Evolutionary conservation across 345 rosid genomes (phyloP).

Genomic region (Rubroshorea leprosula): DNA sequence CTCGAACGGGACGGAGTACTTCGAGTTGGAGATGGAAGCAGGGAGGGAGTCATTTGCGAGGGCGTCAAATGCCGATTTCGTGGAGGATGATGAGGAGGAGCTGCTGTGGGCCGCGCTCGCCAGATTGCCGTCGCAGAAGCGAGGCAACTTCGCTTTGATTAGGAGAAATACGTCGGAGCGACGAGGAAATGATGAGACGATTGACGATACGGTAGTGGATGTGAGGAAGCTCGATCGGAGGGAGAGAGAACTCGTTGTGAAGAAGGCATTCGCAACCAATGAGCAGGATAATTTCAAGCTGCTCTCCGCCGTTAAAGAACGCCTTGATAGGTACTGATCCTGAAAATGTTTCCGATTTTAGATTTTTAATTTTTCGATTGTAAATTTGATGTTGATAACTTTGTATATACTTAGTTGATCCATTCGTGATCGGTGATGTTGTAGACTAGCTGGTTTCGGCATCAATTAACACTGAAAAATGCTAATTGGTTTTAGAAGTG

Average conservation of each 20-base stretch:
- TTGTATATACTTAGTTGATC: too few species aligned
- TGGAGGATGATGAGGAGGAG: conserved; percentile 68
- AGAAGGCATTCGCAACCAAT: conserved; percentile 75
- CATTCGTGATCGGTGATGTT: too few species aligned
- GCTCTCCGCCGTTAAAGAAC: conserved; percentile 68
- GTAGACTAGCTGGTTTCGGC: too few species aligned
- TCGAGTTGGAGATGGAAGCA: conserved; percentile 59
- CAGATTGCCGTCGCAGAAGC: conserved; percentile 61
- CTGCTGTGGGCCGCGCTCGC: conserved; percentile 70
- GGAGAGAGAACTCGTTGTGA: conserved; percentile 61
- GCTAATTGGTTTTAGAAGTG: too few species aligned
- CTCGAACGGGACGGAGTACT: conserved; percentile 70
- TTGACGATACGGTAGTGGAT: conserved; percentile 47
- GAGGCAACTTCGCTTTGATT: conserved; percentile 38
- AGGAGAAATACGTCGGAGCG: conserved; percentile 33
- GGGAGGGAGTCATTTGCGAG: conserved; percentile 49
- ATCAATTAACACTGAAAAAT: too few species aligned
- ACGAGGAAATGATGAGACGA: conserved; percentile 5
- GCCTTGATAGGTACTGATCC: conserved; percentile 47
- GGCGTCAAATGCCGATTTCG: conserved; percentile 59
- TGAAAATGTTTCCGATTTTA: not conserved
- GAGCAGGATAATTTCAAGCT: conserved; percentile 70
- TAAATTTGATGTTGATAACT: too few species aligned
- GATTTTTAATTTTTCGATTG: not conserved
- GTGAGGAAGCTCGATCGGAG: conserved; percentile 56